A percentile compares a stretch with the other conserved stretches of the same genome.
Conservation (phyloP, 108 stramenopile genomes). For the Conticribra guillardii region DNA sequence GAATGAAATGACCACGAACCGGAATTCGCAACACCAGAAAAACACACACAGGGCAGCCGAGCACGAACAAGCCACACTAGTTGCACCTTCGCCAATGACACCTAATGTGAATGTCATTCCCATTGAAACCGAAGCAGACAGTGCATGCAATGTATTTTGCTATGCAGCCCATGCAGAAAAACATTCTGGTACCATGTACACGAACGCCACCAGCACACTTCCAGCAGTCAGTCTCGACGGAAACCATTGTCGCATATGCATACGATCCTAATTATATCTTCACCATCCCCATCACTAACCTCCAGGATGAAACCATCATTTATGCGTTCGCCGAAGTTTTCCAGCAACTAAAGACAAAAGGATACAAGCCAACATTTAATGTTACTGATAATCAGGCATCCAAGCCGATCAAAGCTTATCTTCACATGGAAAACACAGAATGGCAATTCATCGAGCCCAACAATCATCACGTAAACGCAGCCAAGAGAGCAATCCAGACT, state of each 20-base stretch:
- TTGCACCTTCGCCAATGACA: too few species aligned
- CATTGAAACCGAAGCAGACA: background rate
- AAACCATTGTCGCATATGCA: background rate
- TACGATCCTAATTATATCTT: slow-evolving; percentile 3
- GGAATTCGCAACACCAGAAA: slow-evolving; percentile 9
- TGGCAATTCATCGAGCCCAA: slow-evolving; percentile 17
- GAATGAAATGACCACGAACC: slow-evolving; percentile 10
- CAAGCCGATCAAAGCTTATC: too few species aligned
- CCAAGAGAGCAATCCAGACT: slow-evolving; percentile 45
- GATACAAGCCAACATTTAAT: too few species aligned
- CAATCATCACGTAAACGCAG: slow-evolving; percentile 15
- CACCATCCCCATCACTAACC: background rate
- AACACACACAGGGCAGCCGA: background rate
- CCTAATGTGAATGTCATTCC: background rate
- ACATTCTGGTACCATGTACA: slow-evolving; percentile 1
- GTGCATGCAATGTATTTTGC: background rate
- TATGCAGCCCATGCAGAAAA: background rate
- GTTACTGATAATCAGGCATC: too few species aligned
- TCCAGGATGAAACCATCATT: background rate
- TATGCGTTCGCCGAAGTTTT: background rate
- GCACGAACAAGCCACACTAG: background rate
- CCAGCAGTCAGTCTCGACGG: background rate
- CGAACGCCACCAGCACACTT: background rate
- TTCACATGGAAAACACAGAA: too few species aligned
- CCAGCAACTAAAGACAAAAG: too few species aligned